Evolutionary conservation across 2,329 filamentous ascomycete genomes (phyloP), one percentile per base, ranked within the genome.

Genomic region (Paecilomyces sp.): DNA sequence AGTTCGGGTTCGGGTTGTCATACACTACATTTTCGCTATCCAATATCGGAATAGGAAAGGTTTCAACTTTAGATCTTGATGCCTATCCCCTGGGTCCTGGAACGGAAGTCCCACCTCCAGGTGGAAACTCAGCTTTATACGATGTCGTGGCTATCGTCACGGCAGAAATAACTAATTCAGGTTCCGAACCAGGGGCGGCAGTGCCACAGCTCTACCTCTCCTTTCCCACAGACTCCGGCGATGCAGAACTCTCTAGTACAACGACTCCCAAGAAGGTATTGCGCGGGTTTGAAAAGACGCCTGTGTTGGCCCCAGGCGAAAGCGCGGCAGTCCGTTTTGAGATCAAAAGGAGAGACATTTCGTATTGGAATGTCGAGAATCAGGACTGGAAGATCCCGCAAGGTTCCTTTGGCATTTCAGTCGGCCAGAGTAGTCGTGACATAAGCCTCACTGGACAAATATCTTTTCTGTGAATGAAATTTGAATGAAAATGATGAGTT

Each of bases 41-140:
- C 13, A 57, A 58, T 25, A 22, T 62, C 8, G 36, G 57, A 7
- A 52, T 62, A 15, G 4, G 33, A 52, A 25, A 55, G 33, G 12
- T 22, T 24, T 53, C 11, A 22, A 15, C 11, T 15, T 50, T 22
- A 2, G 25, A 24, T 11, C 31, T 60, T 5, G 57, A 58, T 36
- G 7, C 57, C 24, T 8, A 52, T 22, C 34, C 63, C 51, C 36
- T 34, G 18, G 15, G 30, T 36, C 47, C 57, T 54, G 52, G 64
- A 59, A 54, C 60, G 36, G 11, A 60, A 30, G 2, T 62, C 50
- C 31, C 62, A 52, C 31, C 74, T 22, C 66, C 74, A 60, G 85
- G 84, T n/a, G 85, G 85, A 1, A 80, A 84, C 65, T 70, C 78
- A 1, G 80, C 81, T 22, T 78, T 87, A 25, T 86, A 80, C 77